A percentile compares a stretch with the other conserved stretches of the same genome.
phyloP scores from a whole-genome alignment of 179 eudicot genomes.

The Spinacia oleracea region DNA sequence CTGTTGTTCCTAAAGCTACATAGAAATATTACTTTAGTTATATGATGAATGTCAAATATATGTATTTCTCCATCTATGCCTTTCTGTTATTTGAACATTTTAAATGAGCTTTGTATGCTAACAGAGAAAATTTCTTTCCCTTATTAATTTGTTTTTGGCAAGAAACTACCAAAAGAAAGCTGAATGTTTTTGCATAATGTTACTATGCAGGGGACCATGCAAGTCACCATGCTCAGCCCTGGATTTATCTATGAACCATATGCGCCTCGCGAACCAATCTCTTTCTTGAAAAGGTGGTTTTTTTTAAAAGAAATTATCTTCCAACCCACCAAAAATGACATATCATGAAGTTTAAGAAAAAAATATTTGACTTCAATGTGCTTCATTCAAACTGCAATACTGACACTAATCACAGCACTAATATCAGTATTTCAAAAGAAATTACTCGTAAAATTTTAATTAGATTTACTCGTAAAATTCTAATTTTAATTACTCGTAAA shows the following conservation, averaged over 20 bases:
- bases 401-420: too few species aligned
- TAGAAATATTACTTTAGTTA: background rate
- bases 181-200: conserved; percentile 16
- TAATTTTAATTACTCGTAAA: background rate
- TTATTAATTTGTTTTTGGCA: background rate
- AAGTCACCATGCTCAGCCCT: conserved; percentile 83
- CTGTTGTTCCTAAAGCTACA: background rate
- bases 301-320: background rate
- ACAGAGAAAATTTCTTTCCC: background rate
- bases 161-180: background rate
- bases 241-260: conserved; percentile 89
- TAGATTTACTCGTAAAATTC: background rate
- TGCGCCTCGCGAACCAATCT: conserved; percentile 65
- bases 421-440: background rate
- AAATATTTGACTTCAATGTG: background rate
- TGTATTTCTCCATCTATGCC: background rate
- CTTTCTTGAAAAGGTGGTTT: conserved; percentile 75
- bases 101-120: background rate
- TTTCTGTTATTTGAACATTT: background rate
- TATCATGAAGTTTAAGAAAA: background rate
- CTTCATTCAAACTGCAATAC: background rate
- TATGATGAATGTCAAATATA: background rate
- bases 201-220: conserved; percentile 61
- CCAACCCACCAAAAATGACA: too few species aligned
- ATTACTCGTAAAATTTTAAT: too few species aligned